Evolutionary conservation across 768 basidiomycete species (phyloP).

Genomic region (Infundibulicybe gibba): DNA sequence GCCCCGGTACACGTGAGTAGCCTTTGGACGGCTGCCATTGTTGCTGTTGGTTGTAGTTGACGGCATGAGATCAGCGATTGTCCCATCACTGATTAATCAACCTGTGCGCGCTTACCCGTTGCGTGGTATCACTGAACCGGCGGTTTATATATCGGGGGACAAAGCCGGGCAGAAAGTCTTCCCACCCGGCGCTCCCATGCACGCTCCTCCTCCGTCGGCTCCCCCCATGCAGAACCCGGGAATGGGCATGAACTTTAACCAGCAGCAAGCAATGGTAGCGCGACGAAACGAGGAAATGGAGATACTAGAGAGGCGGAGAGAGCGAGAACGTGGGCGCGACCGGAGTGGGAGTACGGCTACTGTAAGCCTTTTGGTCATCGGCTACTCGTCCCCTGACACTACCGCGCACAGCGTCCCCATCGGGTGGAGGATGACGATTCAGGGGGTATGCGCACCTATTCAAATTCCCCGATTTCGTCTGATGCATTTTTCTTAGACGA

Average conservation of each 20-base stretch:
- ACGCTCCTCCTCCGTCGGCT: conserved; percentile 16
- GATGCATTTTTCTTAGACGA: conserved; percentile 38
- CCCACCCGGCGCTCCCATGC: conserved; percentile 29
- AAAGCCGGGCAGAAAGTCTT: conserved; percentile 68
- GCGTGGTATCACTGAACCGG: conserved; percentile 59
- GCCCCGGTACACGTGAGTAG: conserved; percentile 56
- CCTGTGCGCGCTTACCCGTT: conserved; percentile 74
- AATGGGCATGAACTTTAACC: conserved; percentile 32
- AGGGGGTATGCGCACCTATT: conserved; percentile 37
- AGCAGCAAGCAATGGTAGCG: conserved; percentile 64
- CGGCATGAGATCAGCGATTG: conserved; percentile 41
- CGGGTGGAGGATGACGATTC: conserved; percentile 60
- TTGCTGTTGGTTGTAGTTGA: conserved; percentile 9
- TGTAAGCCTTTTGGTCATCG: conserved; percentile 26
- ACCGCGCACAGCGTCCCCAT: conserved; percentile 26
- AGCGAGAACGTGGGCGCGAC: conserved; percentile 54
- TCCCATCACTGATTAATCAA: conserved; percentile 51
- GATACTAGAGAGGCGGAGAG: conserved; percentile 60
- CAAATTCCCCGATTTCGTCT: background rate
- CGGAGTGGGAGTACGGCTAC: conserved; percentile 36
- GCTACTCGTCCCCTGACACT: conserved; percentile 4
- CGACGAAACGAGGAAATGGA: conserved; percentile 76
- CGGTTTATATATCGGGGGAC: conserved; percentile 70
- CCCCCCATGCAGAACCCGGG: conserved; percentile 25
- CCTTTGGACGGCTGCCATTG: conserved; percentile 1